phyloP scores from a whole-genome alignment of 2,329 filamentous ascomycete species.

The Penicillium palitans region DNA sequence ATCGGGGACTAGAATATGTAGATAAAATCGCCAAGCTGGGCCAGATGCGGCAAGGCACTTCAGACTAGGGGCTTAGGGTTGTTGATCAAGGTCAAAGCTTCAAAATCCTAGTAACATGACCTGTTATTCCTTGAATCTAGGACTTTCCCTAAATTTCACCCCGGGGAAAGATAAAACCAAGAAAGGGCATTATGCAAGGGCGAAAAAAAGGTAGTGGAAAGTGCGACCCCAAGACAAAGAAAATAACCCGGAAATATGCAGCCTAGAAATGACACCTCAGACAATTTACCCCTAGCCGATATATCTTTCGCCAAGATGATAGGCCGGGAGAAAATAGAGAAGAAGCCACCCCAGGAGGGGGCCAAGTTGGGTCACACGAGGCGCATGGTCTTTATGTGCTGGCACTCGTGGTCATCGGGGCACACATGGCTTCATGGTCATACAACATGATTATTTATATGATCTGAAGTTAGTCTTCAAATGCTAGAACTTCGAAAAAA shows the following conservation, averaged over 20 bases:
- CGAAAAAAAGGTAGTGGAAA: not conserved
- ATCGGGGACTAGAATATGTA: not conserved
- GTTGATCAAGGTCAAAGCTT: conserved; percentile 4
- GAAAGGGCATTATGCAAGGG: conserved; percentile 1
- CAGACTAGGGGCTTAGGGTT: not conserved
- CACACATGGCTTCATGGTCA: not conserved
- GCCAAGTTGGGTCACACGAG: not conserved
- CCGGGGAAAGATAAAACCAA: not conserved
- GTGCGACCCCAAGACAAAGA: not conserved
- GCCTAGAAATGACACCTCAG: not conserved
- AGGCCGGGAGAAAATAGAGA: not conserved
- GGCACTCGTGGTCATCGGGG: not conserved
- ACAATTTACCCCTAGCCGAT: not conserved
- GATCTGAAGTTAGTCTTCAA: not conserved
- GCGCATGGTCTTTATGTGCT: conserved; percentile 4
- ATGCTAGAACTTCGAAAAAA: not conserved
- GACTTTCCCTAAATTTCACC: not conserved
- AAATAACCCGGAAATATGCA: not conserved
- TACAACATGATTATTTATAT: not conserved
- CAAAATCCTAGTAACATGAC: not conserved
- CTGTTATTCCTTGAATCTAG: not conserved
- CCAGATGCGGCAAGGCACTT: conserved; percentile 6
- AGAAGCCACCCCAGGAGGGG: not conserved
- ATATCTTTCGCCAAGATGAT: not conserved
- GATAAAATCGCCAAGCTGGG: not conserved